A percentile compares a stretch with the other conserved stretches of the same genome.
phyloP scores from a whole-genome alignment of 768 basidiomycete species.

The Suillus plorans region DNA sequence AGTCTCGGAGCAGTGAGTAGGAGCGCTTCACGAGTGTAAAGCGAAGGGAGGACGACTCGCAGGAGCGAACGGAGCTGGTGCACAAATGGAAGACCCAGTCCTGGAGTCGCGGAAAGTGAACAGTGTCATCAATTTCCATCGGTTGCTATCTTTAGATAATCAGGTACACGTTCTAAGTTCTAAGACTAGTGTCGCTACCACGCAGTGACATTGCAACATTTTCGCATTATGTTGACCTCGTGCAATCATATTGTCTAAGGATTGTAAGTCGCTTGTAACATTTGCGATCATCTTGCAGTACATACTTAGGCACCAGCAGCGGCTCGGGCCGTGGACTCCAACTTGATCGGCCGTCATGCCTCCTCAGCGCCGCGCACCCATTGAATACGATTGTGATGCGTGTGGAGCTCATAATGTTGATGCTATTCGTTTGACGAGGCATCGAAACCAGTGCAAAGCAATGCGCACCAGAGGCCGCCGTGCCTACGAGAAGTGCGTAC shows the following conservation, averaged over 20 bases:
- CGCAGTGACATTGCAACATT: too few species aligned
- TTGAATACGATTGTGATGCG: background rate
- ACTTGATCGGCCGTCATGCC: background rate
- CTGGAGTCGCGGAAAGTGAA: slow-evolving; percentile 51
- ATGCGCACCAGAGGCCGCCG: background rate
- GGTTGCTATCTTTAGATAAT: too few species aligned
- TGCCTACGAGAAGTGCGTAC: background rate
- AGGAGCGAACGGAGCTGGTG: slow-evolving; percentile 71
- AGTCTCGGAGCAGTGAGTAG: slow-evolving; percentile 81
- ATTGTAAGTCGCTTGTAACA: background rate
- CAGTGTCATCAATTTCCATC: slow-evolving; percentile 37
- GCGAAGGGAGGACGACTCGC: slow-evolving; percentile 67
- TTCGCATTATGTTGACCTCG: too few species aligned
- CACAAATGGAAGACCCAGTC: slow-evolving; percentile 65
- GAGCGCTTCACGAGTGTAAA: slow-evolving; percentile 65
- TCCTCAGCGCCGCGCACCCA: background rate
- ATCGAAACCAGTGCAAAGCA: background rate
- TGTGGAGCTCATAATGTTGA: background rate
- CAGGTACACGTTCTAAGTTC: too few species aligned
- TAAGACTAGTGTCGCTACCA: too few species aligned
- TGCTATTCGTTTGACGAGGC: background rate
- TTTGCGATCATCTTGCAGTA: too few species aligned
- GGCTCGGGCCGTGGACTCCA: too few species aligned
- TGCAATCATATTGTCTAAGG: too few species aligned
- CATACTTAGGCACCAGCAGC: too few species aligned